Evolutionary conservation across 2,329 filamentous ascomycete species (phyloP).

Genomic region (Berkeleyomyces rouxiae): DNA sequence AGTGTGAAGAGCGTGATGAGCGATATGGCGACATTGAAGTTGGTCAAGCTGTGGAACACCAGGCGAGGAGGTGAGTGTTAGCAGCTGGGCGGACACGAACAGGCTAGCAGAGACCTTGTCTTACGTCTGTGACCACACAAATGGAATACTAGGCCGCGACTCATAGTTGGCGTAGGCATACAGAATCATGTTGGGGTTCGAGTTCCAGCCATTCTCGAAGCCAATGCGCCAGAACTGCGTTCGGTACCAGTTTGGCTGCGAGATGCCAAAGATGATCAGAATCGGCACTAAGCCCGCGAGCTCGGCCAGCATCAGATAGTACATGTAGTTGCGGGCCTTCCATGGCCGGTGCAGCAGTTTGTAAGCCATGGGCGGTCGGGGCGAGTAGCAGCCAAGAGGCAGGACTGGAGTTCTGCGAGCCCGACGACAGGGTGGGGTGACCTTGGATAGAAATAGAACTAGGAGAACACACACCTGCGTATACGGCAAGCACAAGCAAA

Average conservation of each 20-base stretch:
- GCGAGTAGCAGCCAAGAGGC: background rate
- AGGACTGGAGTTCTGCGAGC: background rate
- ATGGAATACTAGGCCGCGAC: constrained; percentile 42
- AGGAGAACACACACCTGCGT: background rate
- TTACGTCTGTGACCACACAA: constrained; percentile 60
- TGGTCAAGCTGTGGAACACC: constrained; percentile 39
- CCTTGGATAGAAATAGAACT: background rate
- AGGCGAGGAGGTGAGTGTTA: background rate
- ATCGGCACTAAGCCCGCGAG: constrained; percentile 46
- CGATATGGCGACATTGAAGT: constrained; percentile 62
- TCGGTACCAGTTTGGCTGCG: constrained; percentile 56
- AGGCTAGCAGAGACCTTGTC: constrained; percentile 17
- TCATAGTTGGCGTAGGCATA: constrained; percentile 60
- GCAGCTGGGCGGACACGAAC: background rate
- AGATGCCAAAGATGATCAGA: constrained; percentile 55
- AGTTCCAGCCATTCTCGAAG: constrained; percentile 55
- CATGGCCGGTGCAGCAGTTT: constrained; percentile 42
- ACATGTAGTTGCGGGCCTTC: constrained; percentile 41
- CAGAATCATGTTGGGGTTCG: constrained; percentile 49
- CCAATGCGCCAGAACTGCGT: constrained; percentile 59
- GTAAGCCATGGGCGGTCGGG: constrained; percentile 22
- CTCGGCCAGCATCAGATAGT: constrained; percentile 48
- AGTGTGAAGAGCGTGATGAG: constrained; percentile 62
- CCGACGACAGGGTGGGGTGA: too few species aligned
- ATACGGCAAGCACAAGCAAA: background rate